phyloP scores from a whole-genome alignment of 192 early-diverging fungal genomes.

The Coemansia sp. region DNA sequence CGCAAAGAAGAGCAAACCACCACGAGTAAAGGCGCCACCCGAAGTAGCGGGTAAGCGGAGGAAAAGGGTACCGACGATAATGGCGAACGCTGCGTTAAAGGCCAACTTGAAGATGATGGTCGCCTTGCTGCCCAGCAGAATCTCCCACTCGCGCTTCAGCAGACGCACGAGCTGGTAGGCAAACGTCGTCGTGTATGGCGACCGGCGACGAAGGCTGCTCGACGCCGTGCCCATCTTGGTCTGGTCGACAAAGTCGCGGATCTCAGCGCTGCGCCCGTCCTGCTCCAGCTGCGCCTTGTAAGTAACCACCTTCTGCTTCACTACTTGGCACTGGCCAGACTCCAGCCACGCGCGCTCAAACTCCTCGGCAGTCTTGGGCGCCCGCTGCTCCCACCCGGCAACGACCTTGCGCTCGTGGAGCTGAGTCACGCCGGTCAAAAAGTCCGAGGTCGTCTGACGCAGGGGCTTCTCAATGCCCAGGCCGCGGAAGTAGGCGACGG shows the following conservation, averaged over 20 bases:
- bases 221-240: conserved; percentile 63
- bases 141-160: conserved; percentile 63
- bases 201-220: conserved; percentile 51
- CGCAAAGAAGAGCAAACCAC: conserved; percentile 75
- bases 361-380: conserved; percentile 59
- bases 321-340: conserved; percentile 42
- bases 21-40: conserved; percentile 73
- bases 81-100: conserved; percentile 62
- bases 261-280: conserved; percentile 34
- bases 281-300: conserved; percentile 49
- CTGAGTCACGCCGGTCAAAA: conserved; percentile 64
- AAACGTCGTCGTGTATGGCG: conserved; percentile 67
- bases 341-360: conserved; percentile 59
- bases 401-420: conserved; percentile 56
- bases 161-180: conserved; percentile 59
- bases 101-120: conserved; percentile 58
- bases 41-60: conserved; percentile 57
- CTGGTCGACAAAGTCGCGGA: conserved; percentile 55
- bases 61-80: conserved; percentile 73
- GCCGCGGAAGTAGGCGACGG: conserved; percentile 52
- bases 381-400: conserved; percentile 56
- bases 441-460: conserved; percentile 62
- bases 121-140: conserved; percentile 57
- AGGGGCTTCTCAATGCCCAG: conserved; percentile 56
- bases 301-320: conserved; percentile 42